phyloP scores from a whole-genome alignment of 108 stramenopile genomes.

The Nitzschia putrida region DNA sequence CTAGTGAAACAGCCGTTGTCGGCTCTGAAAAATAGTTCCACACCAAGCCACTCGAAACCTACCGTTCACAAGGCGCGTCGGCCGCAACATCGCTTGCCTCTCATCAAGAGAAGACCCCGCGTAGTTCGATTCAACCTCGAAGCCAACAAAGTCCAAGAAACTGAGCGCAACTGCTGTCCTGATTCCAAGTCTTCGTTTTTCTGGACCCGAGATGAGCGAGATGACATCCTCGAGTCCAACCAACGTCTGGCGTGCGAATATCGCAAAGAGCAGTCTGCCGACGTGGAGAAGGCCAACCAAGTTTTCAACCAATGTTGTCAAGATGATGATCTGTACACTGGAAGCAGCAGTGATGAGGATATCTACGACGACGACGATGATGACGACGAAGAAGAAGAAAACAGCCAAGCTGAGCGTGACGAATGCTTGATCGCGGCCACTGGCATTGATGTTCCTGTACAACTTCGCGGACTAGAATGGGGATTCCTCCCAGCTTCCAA shows the following conservation, averaged over 20 bases:
- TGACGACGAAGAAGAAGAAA: background rate
- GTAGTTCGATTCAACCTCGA: slow-evolving; percentile 15
- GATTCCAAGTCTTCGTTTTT: slow-evolving; percentile 23
- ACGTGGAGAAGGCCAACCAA: slow-evolving; percentile 25
- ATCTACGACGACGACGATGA: slow-evolving; percentile 11
- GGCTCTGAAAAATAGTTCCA: background rate
- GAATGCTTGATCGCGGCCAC: background rate
- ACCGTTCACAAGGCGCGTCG: slow-evolving; percentile 11
- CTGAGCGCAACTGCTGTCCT: slow-evolving; percentile 1
- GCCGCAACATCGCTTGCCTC: slow-evolving; percentile 17
- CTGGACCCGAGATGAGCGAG: slow-evolving; percentile 42
- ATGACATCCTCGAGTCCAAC: slow-evolving; percentile 27
- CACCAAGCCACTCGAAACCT: background rate
- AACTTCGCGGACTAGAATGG: slow-evolving; percentile 38
- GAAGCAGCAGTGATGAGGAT: slow-evolving; percentile 1
- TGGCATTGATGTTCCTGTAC: slow-evolving; percentile 17
- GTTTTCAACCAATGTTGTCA: slow-evolving; percentile 27
- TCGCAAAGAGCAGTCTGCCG: slow-evolving; percentile 13
- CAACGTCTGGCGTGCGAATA: slow-evolving; percentile 22
- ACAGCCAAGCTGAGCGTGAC: slow-evolving; percentile 12
- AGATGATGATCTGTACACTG: background rate
- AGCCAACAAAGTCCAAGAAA: slow-evolving; percentile 24
- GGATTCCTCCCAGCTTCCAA: slow-evolving; percentile 33
- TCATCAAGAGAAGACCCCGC: slow-evolving; percentile 13
- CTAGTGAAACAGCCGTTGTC: background rate